Base-by-base conservation (phyloP, 2,329 filamentous ascomycete genomes). In the Calonectria naviculata region DNA sequence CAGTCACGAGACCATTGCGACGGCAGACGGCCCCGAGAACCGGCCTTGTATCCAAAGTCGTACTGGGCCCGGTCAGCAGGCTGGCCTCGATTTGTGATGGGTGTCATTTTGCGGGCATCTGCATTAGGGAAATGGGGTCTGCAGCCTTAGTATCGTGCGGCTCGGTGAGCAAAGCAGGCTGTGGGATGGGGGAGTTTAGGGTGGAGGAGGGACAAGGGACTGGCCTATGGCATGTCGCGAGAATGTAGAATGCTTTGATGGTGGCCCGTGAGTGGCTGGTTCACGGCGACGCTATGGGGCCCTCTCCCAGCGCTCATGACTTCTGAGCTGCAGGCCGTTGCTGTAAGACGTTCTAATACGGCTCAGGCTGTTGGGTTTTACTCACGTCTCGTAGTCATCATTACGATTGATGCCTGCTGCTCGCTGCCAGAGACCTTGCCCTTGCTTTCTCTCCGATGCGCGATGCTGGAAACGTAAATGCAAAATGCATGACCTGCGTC, bases 131-230 rank as follows among this genome's bases (percentile, higher is more conserved):
- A 44, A 61, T 42, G 56, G 56, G 38, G 61, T 60, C 52, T 47
- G 44, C 54, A 52, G 29, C 46, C 54, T 58, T 67, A 44, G 46
- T 24, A 34, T 47, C 26, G 28, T 69, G 67, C 61, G 61, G 61
- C 67, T 69, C 61, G 61, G 61, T 68, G 46, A 68, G 36, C 56
- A 47, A 68, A 46, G 66, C 52, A 68, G 46, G 24, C 15, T 47
- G 31, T 28, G 62, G 67, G 46, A 41, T 19, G 38, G 36, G 60
- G 46, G 41, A 60, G 47, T 44, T 41, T 44, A 19, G 31, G 41
- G 31, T 47, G 65, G 54, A 47, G 19, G 42, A 21, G 52, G 24
- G 26, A 42, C 29, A 46, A 49, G 29, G 29, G 15, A n/a, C 46
- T 54, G 24, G 41, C 68, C 68, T 67, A 70, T 70, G 29, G 49